These are phyloP conservation scores for Apium graveolens DNA, from an alignment of 129 eudicot genomes.

Conservation along the genomic window DNA sequence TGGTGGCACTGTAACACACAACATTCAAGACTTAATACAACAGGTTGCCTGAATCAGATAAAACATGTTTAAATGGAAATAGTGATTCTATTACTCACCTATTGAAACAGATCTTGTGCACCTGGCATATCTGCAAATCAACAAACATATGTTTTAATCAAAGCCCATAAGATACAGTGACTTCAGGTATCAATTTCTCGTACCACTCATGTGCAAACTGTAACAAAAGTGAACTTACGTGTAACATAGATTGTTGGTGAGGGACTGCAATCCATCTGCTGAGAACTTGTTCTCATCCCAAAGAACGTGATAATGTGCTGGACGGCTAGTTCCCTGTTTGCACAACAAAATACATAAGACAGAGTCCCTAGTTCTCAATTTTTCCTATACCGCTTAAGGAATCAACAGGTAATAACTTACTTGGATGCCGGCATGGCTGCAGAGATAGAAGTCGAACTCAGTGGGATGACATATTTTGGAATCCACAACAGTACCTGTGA, in stretches of 20 bases:
- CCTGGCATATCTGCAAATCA: no score
- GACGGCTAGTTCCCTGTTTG: conserved; percentile 80
- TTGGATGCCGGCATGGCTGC: conserved; percentile 94
- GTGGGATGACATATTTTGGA: conserved; percentile 89
- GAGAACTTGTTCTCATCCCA: conserved; percentile 91
- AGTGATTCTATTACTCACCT: no score
- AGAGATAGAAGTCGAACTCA: conserved; percentile 74
- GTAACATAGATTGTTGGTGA: conserved; percentile 72
- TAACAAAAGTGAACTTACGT: conserved; percentile 37
- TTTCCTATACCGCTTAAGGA: background rate
- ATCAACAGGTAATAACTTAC: conserved; percentile 15
- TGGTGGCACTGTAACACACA: no score
- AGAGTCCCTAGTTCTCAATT: background rate
- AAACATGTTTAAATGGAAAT: no score
- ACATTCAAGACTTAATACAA: no score
- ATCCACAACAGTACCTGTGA: conserved; percentile 76
- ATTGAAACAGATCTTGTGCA: no score
- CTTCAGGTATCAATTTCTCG: background rate
- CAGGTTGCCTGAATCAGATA: no score
- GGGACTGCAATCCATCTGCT: conserved; percentile 66
- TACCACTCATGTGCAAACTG: background rate
- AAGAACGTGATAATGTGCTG: conserved; percentile 80
- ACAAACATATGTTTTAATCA: no score
- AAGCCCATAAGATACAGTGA: no score
- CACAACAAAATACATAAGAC: background rate